Conservation (phyloP, 1,284 basidiomycete genomes). For the Sporisorium exsertum region DNA sequence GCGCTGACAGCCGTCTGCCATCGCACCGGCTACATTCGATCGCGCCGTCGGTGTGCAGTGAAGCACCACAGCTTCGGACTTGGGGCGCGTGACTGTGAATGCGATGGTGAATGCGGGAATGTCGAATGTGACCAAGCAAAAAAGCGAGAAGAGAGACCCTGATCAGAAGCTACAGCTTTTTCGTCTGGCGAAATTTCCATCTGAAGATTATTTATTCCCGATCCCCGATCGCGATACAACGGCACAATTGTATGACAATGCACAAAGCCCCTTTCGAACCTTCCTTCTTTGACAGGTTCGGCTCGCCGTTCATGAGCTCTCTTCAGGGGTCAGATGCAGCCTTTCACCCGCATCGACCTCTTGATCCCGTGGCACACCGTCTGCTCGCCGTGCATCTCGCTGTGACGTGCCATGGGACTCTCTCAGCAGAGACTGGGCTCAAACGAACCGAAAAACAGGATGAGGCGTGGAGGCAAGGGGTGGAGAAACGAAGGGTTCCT, state of each 20-base stretch:
- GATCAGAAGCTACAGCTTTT: background rate
- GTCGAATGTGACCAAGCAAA: too few species aligned
- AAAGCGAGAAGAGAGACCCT: background rate
- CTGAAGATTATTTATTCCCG: background rate
- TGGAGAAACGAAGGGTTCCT: background rate
- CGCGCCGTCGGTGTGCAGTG: background rate
- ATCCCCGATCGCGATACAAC: background rate
- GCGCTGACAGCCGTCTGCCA: conserved; percentile 12
- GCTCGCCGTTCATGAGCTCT: background rate
- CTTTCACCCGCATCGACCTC: background rate
- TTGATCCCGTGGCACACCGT: background rate
- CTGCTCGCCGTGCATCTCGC: background rate
- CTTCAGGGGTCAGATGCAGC: conserved; percentile 5
- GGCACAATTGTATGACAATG: background rate
- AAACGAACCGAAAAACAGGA: background rate
- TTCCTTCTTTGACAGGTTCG: conserved; percentile 6
- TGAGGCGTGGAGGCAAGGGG: background rate
- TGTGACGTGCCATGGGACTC: background rate
- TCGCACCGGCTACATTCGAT: conserved; percentile 14
- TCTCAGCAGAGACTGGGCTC: background rate
- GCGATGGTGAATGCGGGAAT: background rate
- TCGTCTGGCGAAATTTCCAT: background rate
- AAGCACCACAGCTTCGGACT: background rate
- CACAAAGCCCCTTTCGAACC: conserved; percentile 5
- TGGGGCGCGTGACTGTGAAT: background rate